Conservation (phyloP, 2,329 filamentous ascomycete species). For the Penicillium rolfsii region DNA sequence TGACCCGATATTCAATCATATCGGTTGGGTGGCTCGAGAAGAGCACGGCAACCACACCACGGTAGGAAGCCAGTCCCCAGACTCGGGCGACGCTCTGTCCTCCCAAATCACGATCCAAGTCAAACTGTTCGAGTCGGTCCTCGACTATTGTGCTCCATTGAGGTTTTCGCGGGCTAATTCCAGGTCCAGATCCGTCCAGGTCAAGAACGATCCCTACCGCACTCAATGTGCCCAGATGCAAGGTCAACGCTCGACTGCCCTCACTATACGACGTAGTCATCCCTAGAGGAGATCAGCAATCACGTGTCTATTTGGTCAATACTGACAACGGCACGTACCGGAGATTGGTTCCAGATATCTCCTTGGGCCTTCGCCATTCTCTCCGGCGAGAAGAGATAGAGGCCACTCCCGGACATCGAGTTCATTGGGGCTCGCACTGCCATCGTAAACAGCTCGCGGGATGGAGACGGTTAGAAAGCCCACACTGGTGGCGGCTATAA, state of each 20-base stretch:
- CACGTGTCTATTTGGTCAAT: not conserved
- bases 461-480: conserved; percentile 33
- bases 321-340: conserved; percentile 29
- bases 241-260: conserved; percentile 17
- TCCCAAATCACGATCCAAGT: conserved; percentile 54
- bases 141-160: conserved; percentile 39
- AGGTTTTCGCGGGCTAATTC: conserved; percentile 14
- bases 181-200: conserved; percentile 17
- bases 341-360: conserved; percentile 40
- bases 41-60: conserved; percentile 54
- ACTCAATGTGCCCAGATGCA: conserved; percentile 39
- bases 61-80: conserved; percentile 58
- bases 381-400: conserved; percentile 24
- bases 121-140: conserved; percentile 48
- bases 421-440: conserved; percentile 6
- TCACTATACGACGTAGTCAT: conserved; percentile 28
- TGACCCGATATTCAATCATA: conserved; percentile 59
- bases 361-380: conserved; percentile 15
- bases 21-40: conserved; percentile 60
- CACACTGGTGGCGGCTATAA: conserved; percentile 31
- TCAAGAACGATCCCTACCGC: conserved; percentile 29
- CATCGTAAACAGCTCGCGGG: conserved; percentile 22
- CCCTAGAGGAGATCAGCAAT: conserved; percentile 20
- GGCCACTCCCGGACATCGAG: conserved; percentile 25
- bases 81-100: conserved; percentile 54